Evolutionary conservation across 192 early-diverging fungal genomes (phyloP).

Genomic region (Entophlyctis luteolus): DNA sequence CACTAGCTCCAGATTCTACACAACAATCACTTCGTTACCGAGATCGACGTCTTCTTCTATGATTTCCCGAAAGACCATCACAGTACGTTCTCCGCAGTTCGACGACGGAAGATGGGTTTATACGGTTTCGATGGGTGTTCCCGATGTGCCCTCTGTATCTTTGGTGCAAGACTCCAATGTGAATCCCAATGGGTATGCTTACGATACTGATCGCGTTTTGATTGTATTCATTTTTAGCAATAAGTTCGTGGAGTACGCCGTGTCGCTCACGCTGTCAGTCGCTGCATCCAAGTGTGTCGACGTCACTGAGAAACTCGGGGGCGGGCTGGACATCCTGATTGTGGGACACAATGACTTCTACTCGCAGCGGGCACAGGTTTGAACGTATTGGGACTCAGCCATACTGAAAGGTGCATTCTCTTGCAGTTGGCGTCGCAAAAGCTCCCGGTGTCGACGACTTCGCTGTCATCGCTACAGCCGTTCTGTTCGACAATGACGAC

Average conservation of each 20-base stretch:
- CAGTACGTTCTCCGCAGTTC: slow-evolving; percentile 82
- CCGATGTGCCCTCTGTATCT: neutral
- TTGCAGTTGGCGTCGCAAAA: slow-evolving; percentile 49
- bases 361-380: slow-evolving; percentile 84
- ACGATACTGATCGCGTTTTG: too few relatives aligned
- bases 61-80: slow-evolving; percentile 46
- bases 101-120: slow-evolving; percentile 79
- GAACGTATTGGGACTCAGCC: neutral
- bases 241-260: slow-evolving; percentile 62
- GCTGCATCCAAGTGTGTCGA: neutral
- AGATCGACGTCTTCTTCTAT: slow-evolving; percentile 10
- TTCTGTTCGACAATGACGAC: slow-evolving; percentile 57
- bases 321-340: slow-evolving; percentile 69
- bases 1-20: slow-evolving; percentile 80
- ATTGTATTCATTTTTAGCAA: slow-evolving; percentile 36
- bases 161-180: neutral
- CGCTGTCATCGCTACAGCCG: slow-evolving; percentile 55
- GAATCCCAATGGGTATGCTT: neutral
- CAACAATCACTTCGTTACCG: slow-evolving; percentile 51
- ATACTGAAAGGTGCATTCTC: neutral
- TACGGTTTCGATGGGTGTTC: neutral
- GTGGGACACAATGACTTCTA: slow-evolving; percentile 98
- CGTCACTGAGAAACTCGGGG: neutral
- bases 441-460: slow-evolving; percentile 50
- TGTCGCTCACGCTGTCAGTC: slow-evolving; percentile 23